A percentile compares a stretch with the other conserved stretches of the same genome.
phyloP scores from a whole-genome alignment of 805 yeast species.

The Metschnikowia drakensbergensis region DNA sequence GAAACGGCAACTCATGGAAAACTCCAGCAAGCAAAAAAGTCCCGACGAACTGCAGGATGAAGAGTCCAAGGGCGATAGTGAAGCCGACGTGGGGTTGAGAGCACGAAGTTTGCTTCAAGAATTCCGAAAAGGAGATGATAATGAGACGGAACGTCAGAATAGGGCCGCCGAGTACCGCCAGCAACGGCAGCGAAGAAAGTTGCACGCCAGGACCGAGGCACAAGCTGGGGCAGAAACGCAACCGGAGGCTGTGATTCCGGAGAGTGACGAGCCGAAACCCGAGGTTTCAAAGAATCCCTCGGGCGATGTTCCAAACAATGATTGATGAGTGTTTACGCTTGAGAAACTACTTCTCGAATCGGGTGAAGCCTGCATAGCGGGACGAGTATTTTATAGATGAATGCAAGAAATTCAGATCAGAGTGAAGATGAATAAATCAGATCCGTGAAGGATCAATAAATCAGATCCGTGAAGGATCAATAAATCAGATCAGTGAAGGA shows the following conservation, averaged over 20 bases:
- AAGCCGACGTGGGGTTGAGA: slow-evolving; percentile 49
- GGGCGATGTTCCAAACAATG: no score
- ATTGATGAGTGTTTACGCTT: no score
- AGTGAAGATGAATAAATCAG: no score
- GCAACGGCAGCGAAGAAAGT: slow-evolving; percentile 15
- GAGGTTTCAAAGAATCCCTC: no score
- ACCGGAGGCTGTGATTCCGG: neutral
- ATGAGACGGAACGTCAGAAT: slow-evolving; percentile 8
- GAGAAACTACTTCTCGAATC: no score
- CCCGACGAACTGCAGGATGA: slow-evolving; percentile 2
- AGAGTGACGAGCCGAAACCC: neutral
- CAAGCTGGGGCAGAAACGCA: neutral
- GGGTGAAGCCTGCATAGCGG: no score
- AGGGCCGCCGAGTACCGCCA: slow-evolving; percentile 17
- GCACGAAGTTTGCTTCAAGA: slow-evolving; percentile 64
- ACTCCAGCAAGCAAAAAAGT: slow-evolving; percentile 18
- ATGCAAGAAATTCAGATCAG: no score
- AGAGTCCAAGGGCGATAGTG: slow-evolving; percentile 13
- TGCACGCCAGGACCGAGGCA: slow-evolving; percentile 2
- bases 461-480: no score
- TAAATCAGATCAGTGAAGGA: no score
- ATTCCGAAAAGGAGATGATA: slow-evolving; percentile 37
- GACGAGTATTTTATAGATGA: no score
- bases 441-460: no score
- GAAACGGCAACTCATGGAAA: slow-evolving; percentile 54